phyloP scores from a whole-genome alignment of 176 grass and related monocot genomes.

The Carex littledalei region DNA sequence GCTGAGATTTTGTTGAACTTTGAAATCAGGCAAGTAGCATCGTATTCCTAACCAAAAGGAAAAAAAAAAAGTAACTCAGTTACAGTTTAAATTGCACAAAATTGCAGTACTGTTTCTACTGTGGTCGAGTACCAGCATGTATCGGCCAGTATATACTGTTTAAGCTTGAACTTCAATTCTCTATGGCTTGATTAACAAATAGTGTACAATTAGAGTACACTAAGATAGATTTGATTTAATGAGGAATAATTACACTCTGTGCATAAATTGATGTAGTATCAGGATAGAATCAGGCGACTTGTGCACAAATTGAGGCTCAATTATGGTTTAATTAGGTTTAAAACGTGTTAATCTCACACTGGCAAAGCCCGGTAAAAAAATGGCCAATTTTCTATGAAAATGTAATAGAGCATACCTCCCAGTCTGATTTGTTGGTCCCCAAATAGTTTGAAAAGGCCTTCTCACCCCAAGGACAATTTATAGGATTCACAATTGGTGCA shows the following conservation, averaged over 20 bases:
- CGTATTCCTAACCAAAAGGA: constrained; percentile 57
- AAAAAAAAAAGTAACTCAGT: neutral
- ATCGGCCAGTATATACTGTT: neutral
- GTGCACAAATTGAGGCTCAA: neutral
- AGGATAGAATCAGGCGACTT: neutral
- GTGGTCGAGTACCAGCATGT: neutral
- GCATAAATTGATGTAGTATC: neutral
- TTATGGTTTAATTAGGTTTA: neutral
- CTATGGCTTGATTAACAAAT: neutral
- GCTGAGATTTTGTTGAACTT: constrained; percentile 52
- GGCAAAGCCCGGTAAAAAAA: neutral
- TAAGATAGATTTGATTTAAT: neutral
- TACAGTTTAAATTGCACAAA: neutral
- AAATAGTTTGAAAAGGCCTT: constrained; percentile 99
- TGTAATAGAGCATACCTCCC: constrained; percentile 49
- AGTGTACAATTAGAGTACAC: neutral
- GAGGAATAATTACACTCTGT: neutral
- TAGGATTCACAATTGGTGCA: constrained; percentile 73
- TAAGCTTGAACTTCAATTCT: neutral
- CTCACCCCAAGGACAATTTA: constrained; percentile 87
- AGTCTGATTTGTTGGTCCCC: constrained; percentile 60
- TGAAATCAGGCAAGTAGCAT: constrained; percentile 65
- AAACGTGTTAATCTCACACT: neutral
- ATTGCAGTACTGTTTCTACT: neutral
- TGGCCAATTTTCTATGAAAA: neutral